Percentiles rank a stretch among this genome's conserved stretches.
These are phyloP conservation scores for Calvatia gigantea DNA, from an alignment of 768 basidiomycete species.

Conservation along the genomic window DNA sequence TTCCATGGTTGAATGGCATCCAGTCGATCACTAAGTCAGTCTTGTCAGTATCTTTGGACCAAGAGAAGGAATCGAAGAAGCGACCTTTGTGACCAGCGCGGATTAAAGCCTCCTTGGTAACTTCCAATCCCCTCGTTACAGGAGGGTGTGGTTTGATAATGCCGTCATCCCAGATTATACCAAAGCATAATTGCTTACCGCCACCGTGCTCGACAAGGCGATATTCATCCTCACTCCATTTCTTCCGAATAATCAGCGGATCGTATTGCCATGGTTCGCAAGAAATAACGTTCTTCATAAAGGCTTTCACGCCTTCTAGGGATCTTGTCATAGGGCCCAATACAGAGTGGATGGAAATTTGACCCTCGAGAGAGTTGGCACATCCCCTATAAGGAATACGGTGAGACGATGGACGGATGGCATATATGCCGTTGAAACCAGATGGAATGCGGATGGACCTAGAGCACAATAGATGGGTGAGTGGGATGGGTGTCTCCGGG, in stretches of 20 bases:
- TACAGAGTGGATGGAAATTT: slow-evolving; percentile 68
- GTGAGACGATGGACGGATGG: slow-evolving; percentile 63
- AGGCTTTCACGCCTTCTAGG: slow-evolving; percentile 57
- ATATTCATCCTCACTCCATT: slow-evolving; percentile 62
- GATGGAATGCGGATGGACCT: slow-evolving; percentile 77
- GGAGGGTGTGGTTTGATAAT: slow-evolving; percentile 63
- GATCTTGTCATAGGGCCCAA: slow-evolving; percentile 68
- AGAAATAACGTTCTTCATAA: slow-evolving; percentile 61
- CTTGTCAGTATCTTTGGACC: neutral
- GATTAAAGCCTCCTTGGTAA: slow-evolving; percentile 50
- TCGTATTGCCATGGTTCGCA: slow-evolving; percentile 66
- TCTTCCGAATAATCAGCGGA: slow-evolving; percentile 51
- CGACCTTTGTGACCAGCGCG: slow-evolving; percentile 65
- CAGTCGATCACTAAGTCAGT: slow-evolving; percentile 60
- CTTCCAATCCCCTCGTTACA: slow-evolving; percentile 53
- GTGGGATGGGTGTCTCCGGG: neutral
- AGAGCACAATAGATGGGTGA: neutral
- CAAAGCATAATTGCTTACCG: slow-evolving; percentile 52
- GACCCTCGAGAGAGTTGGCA: slow-evolving; percentile 63
- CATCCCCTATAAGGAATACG: slow-evolving; percentile 71
- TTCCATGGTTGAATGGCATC: slow-evolving; percentile 50
- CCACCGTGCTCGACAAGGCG: slow-evolving; percentile 51
- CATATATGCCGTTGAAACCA: slow-evolving; percentile 67
- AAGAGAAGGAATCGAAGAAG: neutral
- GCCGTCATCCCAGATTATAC: slow-evolving; percentile 66